These are phyloP conservation scores for Gracilaria gracilis DNA, from an alignment of 23 red algal species.

Conservation along the genomic window DNA sequence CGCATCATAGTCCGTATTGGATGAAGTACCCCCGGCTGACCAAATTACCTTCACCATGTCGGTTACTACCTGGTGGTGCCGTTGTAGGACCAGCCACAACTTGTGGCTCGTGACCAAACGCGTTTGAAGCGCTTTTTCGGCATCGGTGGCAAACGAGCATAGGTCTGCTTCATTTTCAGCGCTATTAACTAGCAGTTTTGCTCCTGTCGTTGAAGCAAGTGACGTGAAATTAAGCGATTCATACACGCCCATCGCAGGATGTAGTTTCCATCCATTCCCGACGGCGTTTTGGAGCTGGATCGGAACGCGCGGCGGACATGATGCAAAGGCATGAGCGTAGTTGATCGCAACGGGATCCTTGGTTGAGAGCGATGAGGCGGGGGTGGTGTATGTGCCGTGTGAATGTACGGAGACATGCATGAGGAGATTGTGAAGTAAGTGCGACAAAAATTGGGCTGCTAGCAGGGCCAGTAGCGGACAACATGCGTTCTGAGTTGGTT, in stretches of 20 bases:
- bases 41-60: constrained; percentile 70
- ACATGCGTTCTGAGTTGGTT: constrained; percentile 13
- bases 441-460: not conserved
- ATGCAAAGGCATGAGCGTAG: constrained; percentile 15
- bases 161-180: constrained; percentile 13
- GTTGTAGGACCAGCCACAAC: constrained; percentile 56
- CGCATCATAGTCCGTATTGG: constrained; percentile 32
- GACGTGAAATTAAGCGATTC: constrained; percentile 31
- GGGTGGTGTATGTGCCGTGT: not conserved
- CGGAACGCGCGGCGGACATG: constrained; percentile 39
- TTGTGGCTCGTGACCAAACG: no score
- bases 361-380: not conserved
- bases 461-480: constrained; percentile 23
- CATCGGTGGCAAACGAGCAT: constrained; percentile 5
- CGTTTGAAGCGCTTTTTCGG: constrained; percentile 37
- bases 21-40: not conserved
- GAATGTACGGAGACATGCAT: constrained; percentile 17
- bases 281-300: constrained; percentile 23
- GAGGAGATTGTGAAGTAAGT: constrained; percentile 10
- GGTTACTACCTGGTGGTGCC: constrained; percentile 36
- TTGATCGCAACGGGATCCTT: constrained; percentile 41
- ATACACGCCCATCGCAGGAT: no score
- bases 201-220: constrained; percentile 39
- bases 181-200: not conserved
- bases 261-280: no score